Base-by-base conservation (phyloP, 306 rosid species). In the Prunus mongolica region DNA sequence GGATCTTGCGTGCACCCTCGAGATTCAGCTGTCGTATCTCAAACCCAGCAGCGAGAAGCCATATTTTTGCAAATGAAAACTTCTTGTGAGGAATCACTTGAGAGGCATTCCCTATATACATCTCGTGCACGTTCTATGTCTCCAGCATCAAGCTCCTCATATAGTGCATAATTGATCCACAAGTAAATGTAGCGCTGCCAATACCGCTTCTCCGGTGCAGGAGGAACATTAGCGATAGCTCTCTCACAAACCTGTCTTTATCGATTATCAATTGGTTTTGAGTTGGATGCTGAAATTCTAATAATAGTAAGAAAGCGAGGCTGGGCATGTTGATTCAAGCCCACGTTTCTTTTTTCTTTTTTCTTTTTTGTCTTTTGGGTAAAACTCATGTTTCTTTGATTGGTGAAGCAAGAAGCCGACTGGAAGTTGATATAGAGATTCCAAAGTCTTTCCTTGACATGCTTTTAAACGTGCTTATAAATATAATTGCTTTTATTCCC, bases 101-200 rank as follows among this genome's bases (percentile, higher is more conserved):
- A 18, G n/a, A 54, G 58, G 24, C 58, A 54, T 3, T 16, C 19
- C 19, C 79, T 89, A 78, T 91, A 93, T 7, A 94, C 95, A 4
- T 90, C 97, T 75, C 96, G 84, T 16, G 98, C 84, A n/a, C 91
- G 87, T 67, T 89, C 98, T 41, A 80, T 54, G 49, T 94, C 98
- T 41, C 73, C 87, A 8, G 97, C 88, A 69, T 92, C 95, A 71
- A 92, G 89, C 84, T 92, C 98, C 81, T 94, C 97, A 19, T 89
- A 92, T 18, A 92, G 80, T 0, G 98, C 98, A 84, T 89, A 94
- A 69, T 94, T 90, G 65, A 94, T 94, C 98, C 97, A 93, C 75
- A 91, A 68, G 61, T 91, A 93, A 54, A 93, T 93, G 67, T 93
- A 93, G 1, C 98, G 88, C 76, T 93, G 97, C 98, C 98, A 91